phyloP scores from a whole-genome alignment of 1,139 yeast species.

The Taphrina communis region DNA sequence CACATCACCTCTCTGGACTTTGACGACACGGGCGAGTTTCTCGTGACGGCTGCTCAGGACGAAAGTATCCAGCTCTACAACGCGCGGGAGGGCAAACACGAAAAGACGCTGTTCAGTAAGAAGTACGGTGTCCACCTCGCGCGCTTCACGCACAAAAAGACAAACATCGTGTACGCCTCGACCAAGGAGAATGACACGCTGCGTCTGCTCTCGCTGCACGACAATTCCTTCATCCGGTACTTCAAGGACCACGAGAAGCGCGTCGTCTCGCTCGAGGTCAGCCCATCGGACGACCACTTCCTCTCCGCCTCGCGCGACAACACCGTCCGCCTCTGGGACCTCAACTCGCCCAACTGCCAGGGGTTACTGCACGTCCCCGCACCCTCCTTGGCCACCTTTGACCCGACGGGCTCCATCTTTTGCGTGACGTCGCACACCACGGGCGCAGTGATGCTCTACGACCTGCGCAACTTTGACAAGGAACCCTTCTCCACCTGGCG shows the following conservation, averaged over 20 bases:
- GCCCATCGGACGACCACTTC: slow-evolving; percentile 73
- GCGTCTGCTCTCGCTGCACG: slow-evolving; percentile 75
- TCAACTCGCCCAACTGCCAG: slow-evolving; percentile 58
- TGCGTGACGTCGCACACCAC: slow-evolving; percentile 66
- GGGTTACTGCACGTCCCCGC: slow-evolving; percentile 67
- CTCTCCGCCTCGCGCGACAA: slow-evolving; percentile 75
- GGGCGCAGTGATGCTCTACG: slow-evolving; percentile 65
- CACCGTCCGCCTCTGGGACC: slow-evolving; percentile 86
- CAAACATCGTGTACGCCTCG: slow-evolving; percentile 80
- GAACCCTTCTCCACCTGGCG: slow-evolving; percentile 59
- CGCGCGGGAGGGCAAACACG: slow-evolving; percentile 64
- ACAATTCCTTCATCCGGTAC: slow-evolving; percentile 79
- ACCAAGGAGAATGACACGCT: slow-evolving; percentile 72
- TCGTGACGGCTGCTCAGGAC: slow-evolving; percentile 73
- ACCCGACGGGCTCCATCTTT: slow-evolving; percentile 81
- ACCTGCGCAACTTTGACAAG: slow-evolving; percentile 62
- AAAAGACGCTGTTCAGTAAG: slow-evolving; percentile 70
- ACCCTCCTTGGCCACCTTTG: slow-evolving; percentile 69
- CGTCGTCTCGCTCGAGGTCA: slow-evolving; percentile 73
- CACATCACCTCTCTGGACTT: slow-evolving; percentile 81
- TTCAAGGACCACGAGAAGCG: slow-evolving; percentile 83
- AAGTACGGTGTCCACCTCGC: slow-evolving; percentile 93
- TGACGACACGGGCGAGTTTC: slow-evolving; percentile 81
- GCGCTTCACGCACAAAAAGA: slow-evolving; percentile 75
- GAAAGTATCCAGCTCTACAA: slow-evolving; percentile 86